Percentiles rank a stretch among this genome's conserved stretches.
These are phyloP conservation scores for Tetraselmis striata DNA, from an alignment of 139 green algal genomes.

Conservation along the genomic window DNA sequence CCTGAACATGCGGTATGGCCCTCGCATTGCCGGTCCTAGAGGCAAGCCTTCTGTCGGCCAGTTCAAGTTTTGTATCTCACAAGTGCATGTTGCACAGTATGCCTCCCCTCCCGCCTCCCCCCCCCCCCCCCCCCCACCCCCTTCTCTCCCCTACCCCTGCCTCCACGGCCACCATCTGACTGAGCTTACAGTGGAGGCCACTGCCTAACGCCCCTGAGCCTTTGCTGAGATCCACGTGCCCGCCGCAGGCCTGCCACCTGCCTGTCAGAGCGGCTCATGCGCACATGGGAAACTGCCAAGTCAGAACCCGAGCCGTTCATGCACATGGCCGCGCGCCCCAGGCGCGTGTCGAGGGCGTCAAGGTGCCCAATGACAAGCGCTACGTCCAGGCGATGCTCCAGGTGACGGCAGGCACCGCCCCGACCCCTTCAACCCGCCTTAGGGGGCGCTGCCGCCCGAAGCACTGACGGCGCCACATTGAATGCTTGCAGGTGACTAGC, in stretches of 20 bases:
- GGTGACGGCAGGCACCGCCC: not conserved
- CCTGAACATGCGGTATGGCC: not conserved
- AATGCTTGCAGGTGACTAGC: not conserved
- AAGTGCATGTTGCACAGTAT: not conserved
- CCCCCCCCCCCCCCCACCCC: too few relatives aligned
- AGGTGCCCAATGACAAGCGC: not conserved
- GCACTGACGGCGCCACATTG: too few relatives aligned
- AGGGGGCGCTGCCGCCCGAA: too few relatives aligned
- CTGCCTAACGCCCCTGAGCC: not conserved
- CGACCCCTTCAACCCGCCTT: not conserved
- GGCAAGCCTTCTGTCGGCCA: too few relatives aligned
- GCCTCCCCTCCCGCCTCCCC: too few relatives aligned
- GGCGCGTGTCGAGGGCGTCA: not conserved
- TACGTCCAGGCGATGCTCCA: not conserved
- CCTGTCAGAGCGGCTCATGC: not conserved
- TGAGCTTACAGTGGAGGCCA: not conserved
- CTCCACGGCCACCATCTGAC: too few relatives aligned
- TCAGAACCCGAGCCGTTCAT: not conserved
- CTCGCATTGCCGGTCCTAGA: too few relatives aligned
- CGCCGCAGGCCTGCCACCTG: not conserved
- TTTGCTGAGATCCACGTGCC: not conserved
- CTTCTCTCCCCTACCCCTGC: too few relatives aligned
- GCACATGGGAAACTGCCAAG: not conserved
- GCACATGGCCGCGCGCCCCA: not conserved
- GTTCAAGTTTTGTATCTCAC: not conserved